These are phyloP conservation scores for Termitomyces sp. DNA, from an alignment of 1,284 basidiomycete species.

Conservation along the genomic window DNA sequence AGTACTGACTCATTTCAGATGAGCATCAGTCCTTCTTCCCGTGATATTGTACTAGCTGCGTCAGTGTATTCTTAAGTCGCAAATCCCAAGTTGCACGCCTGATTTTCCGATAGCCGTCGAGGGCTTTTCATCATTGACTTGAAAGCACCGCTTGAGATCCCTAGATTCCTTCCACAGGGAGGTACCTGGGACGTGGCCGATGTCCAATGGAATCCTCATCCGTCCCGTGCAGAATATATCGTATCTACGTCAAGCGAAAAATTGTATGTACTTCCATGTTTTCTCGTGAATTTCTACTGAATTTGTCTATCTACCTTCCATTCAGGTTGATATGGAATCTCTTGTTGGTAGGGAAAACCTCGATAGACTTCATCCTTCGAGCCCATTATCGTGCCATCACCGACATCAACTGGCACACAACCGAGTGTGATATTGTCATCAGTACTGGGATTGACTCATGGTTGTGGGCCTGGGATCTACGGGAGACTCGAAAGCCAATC, in stretches of 20 bases:
- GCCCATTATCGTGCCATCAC: constrained; percentile 91
- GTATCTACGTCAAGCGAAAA: constrained; percentile 95
- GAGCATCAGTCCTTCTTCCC: constrained; percentile 75
- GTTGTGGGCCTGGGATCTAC: constrained; percentile 87
- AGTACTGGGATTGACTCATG: constrained; percentile 79
- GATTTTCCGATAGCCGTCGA: constrained; percentile 45
- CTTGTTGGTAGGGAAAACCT: constrained; percentile 60
- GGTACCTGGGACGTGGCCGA: constrained; percentile 97
- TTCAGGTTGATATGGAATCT: constrained; percentile 90
- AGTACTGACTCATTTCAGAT: constrained; percentile 43
- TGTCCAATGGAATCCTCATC: constrained; percentile 96
- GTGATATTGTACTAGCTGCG: constrained; percentile 79
- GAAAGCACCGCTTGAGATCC: constrained; percentile 80
- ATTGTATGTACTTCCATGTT: constrained; percentile 44
- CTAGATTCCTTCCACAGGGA: constrained; percentile 91
- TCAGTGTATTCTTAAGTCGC: constrained; percentile 32
- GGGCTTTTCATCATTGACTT: constrained; percentile 97
- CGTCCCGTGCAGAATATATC: constrained; percentile 79
- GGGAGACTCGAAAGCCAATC: constrained; percentile 57
- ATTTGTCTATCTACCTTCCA: background rate
- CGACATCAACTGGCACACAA: constrained; percentile 93
- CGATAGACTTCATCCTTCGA: constrained; percentile 76
- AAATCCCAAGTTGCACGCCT: background rate
- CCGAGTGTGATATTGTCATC: constrained; percentile 71
- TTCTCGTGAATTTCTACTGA: background rate